Base-by-base conservation (phyloP, 306 rosid species). In the Acmispon strigosus region DNA sequence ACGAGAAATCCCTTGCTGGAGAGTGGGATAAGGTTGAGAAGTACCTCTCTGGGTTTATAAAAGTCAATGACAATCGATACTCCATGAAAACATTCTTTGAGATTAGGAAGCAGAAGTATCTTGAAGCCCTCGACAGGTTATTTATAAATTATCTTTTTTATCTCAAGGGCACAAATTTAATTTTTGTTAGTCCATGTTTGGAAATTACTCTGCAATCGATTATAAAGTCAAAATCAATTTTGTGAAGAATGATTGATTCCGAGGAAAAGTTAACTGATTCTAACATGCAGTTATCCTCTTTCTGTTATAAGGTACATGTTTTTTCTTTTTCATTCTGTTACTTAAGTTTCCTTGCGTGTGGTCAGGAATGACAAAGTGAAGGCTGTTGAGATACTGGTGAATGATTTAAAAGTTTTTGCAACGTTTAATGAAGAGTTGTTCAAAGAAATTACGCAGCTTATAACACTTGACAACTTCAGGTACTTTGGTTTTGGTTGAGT, bases 41-140 rank as follows among this genome's bases (percentile, higher is more conserved):
- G 78, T 91, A 91, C 61, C 72, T 91, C 8, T 74, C 86, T 4
- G 97, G 97, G 56, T 91, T 80, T 68, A 88, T 91, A 15, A 91
- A 85, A 80, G 79, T 85, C 5, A 88, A 86, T 72, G 96, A 91
- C 50, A 91, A 91, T 78, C 77, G 89, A 80, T 82, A 83, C 73
- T 91, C 97, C 7, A 83, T 86, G 89, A 91, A 88, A 82, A 82
- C 86, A 48, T 86, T 82, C 62, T 91, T 88, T 62, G 96, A 91
- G 70, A 85, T 91, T 51, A 83, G 89, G 70, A 91, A 91, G 85
- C 97, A 91, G 76, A 91, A 91, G 62, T 91, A 88, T 79, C 89
- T 91, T 1, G 96, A 91, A 87, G 97, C 96, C 22, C 88, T 91
- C 32, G 97, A 88, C 79, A 82, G 89, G 97, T 90, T 24, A 45